A percentile compares a stretch with the other conserved stretches of the same genome.
Evolutionary conservation across 106 monocot species (phyloP).

Genomic region (Platanthera guangdongensis): DNA sequence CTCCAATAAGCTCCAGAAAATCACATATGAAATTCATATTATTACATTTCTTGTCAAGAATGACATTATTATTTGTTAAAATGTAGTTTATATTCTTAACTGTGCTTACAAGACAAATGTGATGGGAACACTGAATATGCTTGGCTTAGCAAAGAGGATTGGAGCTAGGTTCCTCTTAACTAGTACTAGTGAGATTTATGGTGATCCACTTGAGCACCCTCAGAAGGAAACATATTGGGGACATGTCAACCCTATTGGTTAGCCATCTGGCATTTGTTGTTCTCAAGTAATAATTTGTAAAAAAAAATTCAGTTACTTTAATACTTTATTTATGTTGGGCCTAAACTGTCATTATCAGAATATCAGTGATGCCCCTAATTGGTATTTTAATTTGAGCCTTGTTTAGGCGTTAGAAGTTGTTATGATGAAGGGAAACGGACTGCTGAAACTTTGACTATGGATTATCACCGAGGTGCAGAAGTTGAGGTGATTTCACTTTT

Average conservation of each 20-base stretch:
- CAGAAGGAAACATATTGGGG: conserved; percentile 98
- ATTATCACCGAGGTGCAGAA: conserved; percentile 89
- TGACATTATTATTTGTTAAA: not conserved
- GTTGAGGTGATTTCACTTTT: conserved; percentile 46
- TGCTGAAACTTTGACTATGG: conserved; percentile 92
- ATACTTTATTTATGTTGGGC: not conserved
- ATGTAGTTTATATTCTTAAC: conserved; percentile 28
- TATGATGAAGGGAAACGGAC: conserved; percentile 97
- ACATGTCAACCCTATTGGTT: conserved; percentile 92
- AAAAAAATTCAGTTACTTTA: not conserved
- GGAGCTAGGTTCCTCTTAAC: conserved; percentile 91
- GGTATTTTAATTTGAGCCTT: conserved; percentile 1
- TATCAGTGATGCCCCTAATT: not conserved
- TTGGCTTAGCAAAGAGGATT: conserved; percentile 90
- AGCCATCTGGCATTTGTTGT: not conserved
- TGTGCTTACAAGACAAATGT: conserved; percentile 86
- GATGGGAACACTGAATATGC: conserved; percentile 95
- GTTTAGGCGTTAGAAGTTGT: conserved; percentile 81
- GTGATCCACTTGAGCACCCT: conserved; percentile 92
- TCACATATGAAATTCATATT: no score
- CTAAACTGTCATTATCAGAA: not conserved
- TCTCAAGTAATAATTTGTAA: not conserved
- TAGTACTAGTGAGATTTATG: conserved; percentile 94
- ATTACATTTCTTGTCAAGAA: not conserved
- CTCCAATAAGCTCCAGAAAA: no score